phyloP scores from a whole-genome alignment of 116 monocot genomes.

The Papilionanthe hybrid region DNA sequence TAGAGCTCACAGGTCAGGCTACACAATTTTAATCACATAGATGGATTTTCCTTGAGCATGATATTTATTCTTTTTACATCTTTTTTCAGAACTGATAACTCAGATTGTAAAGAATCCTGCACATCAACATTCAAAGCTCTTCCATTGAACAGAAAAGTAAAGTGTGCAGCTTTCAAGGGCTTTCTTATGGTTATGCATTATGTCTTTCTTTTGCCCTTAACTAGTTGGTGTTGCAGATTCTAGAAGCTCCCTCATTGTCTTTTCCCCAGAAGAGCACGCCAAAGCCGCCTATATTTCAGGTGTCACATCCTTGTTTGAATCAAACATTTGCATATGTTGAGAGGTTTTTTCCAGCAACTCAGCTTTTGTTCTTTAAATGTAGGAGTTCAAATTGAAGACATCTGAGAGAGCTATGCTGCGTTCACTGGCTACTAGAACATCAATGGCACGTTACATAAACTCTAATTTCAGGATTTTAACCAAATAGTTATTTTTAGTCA shows the following conservation, averaged over 20 bases:
- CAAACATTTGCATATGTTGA: neutral
- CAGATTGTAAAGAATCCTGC: conserved; percentile 9
- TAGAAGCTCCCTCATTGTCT: conserved; percentile 54
- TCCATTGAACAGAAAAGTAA: conserved; percentile 70
- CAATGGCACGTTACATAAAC: conserved; percentile 15
- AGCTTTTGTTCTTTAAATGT: conserved; percentile 9
- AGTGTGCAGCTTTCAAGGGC: neutral
- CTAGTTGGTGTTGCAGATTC: conserved; percentile 35
- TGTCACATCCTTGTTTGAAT: conserved; percentile 1
- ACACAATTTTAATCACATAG: neutral
- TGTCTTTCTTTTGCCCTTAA: neutral
- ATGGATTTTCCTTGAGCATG: neutral
- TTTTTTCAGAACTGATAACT: conserved; percentile 11
- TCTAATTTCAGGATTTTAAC: neutral
- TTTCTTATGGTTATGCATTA: neutral
- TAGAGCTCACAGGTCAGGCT: conserved; percentile 35
- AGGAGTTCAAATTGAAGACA: conserved; percentile 65
- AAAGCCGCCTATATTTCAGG: conserved; percentile 49
- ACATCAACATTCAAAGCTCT: conserved; percentile 49
- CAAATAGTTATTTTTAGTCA: neutral
- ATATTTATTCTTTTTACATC: neutral
- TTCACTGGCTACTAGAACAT: conserved; percentile 11
- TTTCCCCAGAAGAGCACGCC: conserved; percentile 53
- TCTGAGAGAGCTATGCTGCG: conserved; percentile 45
- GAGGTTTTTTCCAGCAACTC: neutral